Base-by-base conservation (phyloP, 805 yeast genomes). In the Nakazawaea wyomingensis region DNA sequence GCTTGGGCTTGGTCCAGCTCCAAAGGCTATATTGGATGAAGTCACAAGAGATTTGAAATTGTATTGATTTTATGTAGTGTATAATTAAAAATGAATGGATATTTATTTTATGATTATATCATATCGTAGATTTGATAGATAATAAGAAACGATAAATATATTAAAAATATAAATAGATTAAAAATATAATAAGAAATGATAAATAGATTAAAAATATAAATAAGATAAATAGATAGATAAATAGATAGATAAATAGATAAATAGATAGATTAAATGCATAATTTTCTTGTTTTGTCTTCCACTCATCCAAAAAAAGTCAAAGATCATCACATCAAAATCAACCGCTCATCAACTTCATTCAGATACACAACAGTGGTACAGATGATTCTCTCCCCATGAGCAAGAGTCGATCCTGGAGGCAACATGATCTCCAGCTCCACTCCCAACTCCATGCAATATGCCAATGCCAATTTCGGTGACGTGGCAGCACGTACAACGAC, bases 1-100 rank as follows among this genome's bases (percentile, higher is more conserved):
- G 1, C 65, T 93, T n/a, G 99, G 98, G 1, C 60, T 93, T 21
- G 99, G 99, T 0, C 99, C 99, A 1, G 98, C 96, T 16, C 97
- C 98, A 18, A 86, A 81, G 50, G 52, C 72, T 0, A 79, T 82
- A 0, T 61, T 91, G 47, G 96, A 93, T 59, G 78, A 81, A 57
- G 78, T 91, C 43, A 90, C 98, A 1, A 82, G 86, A 13, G 81
- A 73, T 20, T 69, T 91, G 53, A 86, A 83, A 58, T 66, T 91
- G 46, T 87, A 85, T 56, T 88, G 62, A 53, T n/a, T n/a, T n/a
- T n/a, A n/a, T n/a, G n/a, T n/a, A n/a, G n/a, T n/a, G n/a, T n/a
- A n/a, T n/a, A n/a, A n/a, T n/a, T n/a, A n/a, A n/a, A n/a, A n/a
- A n/a, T n/a, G n/a, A n/a, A n/a, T n/a, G n/a, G n/a, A n/a, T n/a